Percentiles rank a stretch among this genome's conserved stretches.
phyloP scores from a whole-genome alignment of 352 stramenopile genomes.

The Pythium oligandrum region DNA sequence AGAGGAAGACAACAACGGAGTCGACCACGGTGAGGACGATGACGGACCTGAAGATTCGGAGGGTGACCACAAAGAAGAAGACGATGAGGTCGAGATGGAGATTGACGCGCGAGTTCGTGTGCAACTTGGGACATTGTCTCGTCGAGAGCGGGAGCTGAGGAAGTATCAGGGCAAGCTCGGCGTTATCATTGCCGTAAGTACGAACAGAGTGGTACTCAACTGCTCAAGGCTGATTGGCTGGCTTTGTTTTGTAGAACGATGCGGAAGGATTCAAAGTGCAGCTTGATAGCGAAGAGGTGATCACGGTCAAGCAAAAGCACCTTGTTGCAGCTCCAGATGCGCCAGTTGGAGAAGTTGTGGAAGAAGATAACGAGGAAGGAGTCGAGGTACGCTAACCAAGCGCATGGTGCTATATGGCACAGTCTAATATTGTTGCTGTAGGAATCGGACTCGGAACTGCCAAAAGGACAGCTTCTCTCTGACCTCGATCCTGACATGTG shows the following conservation, averaged over 20 bases:
- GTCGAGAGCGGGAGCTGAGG: slow-evolving; percentile 56
- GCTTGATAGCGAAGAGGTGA: slow-evolving; percentile 45
- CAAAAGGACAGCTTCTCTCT: slow-evolving; percentile 65
- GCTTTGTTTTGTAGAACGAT: slow-evolving; percentile 9
- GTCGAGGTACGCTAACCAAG: slow-evolving; percentile 11
- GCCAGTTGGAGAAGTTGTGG: slow-evolving; percentile 24
- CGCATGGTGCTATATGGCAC: neutral
- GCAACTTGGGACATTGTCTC: slow-evolving; percentile 38
- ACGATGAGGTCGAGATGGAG: slow-evolving; percentile 34
- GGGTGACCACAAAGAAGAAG: slow-evolving; percentile 41
- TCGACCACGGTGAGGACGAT: slow-evolving; percentile 20
- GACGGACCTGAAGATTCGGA: slow-evolving; percentile 25
- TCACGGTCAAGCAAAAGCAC: slow-evolving; percentile 55
- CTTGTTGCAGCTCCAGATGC: slow-evolving; percentile 31
- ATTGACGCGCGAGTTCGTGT: slow-evolving; percentile 51
- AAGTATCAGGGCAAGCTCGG: slow-evolving; percentile 68
- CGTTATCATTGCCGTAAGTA: slow-evolving; percentile 47
- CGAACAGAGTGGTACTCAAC: no score
- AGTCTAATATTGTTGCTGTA: neutral
- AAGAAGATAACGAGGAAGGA: slow-evolving; percentile 28
- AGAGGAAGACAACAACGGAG: slow-evolving; percentile 1
- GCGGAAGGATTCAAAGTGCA: slow-evolving; percentile 40
- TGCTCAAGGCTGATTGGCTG: neutral
- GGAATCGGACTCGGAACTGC: slow-evolving; percentile 19
- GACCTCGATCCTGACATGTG: slow-evolving; percentile 85